A percentile compares a stretch with the other conserved stretches of the same genome.
These are phyloP conservation scores for Termitomyces sp. DNA, from an alignment of 768 basidiomycete genomes.

Conservation along the genomic window DNA sequence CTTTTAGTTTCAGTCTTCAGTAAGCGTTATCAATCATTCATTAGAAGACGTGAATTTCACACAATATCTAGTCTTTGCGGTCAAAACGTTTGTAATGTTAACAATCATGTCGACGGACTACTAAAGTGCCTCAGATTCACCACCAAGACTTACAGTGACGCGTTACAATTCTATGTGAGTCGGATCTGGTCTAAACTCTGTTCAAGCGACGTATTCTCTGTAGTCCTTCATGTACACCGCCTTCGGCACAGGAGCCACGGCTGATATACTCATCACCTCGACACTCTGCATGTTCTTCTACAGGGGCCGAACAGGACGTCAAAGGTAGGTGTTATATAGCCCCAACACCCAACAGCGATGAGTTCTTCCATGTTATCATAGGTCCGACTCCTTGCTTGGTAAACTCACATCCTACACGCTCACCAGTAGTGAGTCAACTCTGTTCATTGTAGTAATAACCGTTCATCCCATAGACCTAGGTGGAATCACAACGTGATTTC, in stretches of 20 bases:
- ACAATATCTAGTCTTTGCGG: neutral
- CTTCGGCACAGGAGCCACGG: neutral
- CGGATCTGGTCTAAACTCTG: neutral
- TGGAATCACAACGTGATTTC: neutral
- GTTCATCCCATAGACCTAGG: neutral
- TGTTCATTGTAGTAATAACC: neutral
- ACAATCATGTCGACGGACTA: neutral
- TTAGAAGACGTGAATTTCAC: neutral
- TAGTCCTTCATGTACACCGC: neutral
- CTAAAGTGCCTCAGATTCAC: neutral
- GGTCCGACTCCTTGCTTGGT: neutral
- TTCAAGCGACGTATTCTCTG: neutral
- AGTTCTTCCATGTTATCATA: neutral
- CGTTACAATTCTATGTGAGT: neutral
- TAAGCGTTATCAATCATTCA: neutral
- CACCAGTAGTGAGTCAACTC: neutral
- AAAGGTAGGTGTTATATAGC: neutral
- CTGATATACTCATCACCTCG: neutral
- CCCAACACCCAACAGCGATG: neutral
- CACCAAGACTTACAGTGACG: neutral
- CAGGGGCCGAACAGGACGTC: neutral
- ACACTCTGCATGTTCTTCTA: neutral
- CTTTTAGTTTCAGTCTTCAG: neutral
- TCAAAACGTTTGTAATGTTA: neutral
- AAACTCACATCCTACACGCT: constrained; percentile 4